Percentiles rank a stretch among this genome's conserved stretches.
phyloP scores from a whole-genome alignment of 129 eudicot species.

The Apium graveolens region DNA sequence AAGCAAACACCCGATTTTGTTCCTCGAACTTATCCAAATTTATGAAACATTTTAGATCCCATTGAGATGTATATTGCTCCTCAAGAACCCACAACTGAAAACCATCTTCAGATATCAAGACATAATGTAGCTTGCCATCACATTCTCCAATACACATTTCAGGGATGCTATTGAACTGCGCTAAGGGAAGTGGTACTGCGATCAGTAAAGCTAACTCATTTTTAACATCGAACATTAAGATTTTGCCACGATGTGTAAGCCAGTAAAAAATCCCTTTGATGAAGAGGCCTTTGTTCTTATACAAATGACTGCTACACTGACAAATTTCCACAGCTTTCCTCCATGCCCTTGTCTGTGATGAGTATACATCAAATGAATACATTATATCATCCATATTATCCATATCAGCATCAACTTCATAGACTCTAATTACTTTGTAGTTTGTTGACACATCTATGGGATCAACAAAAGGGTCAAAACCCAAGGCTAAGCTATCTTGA shows the following conservation, averaged over 20 bases:
- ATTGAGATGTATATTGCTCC: conserved; percentile 31
- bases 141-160: conserved; percentile 52
- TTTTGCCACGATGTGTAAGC: conserved; percentile 35
- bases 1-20: conserved; percentile 17
- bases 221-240: conserved; percentile 37
- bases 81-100: conserved; percentile 44
- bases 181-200: conserved; percentile 24
- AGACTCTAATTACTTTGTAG: conserved; percentile 29
- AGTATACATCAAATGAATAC: conserved; percentile 32
- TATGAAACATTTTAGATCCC: conserved; percentile 28
- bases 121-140: conserved; percentile 28
- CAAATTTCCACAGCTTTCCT: conserved; percentile 35
- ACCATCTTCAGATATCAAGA: conserved; percentile 33
- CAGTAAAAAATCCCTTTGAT: conserved; percentile 32
- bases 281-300: conserved; percentile 29
- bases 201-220: conserved; percentile 38
- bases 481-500: conserved; percentile 24
- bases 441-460: conserved; percentile 23
- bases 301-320: conserved; percentile 20
- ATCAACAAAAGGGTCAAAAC: conserved; percentile 32
- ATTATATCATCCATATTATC: conserved; percentile 14
- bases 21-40: conserved; percentile 30
- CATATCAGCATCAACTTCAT: conserved; percentile 11
- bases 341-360: conserved; percentile 32
- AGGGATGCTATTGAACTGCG: conserved; percentile 12